These are phyloP conservation scores for Ophiorrhiza pumila DNA, from an alignment of 257 asterid genomes.

Conservation along the genomic window DNA sequence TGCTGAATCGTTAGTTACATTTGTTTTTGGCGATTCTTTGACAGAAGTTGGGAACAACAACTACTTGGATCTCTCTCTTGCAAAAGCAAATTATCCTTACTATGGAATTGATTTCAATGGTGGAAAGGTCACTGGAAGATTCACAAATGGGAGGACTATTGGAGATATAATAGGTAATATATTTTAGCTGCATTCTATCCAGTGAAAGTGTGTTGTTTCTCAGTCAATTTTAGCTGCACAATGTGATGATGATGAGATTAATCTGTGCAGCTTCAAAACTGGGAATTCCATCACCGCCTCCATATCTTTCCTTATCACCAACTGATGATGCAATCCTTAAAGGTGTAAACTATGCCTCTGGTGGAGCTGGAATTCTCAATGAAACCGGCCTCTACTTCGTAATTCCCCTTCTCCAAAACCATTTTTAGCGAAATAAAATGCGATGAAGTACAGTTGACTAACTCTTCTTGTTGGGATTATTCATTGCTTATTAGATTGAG, in stretches of 20 bases:
- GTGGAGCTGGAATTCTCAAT: slow-evolving; percentile 89
- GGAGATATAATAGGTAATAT: slow-evolving; percentile 63
- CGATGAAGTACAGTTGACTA: background rate
- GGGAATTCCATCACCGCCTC: slow-evolving; percentile 65
- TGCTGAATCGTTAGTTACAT: slow-evolving; percentile 52
- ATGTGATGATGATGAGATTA: background rate
- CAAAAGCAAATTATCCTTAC: slow-evolving; percentile 60
- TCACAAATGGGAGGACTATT: slow-evolving; percentile 82
- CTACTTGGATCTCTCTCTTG: slow-evolving; percentile 57
- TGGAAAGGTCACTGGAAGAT: slow-evolving; percentile 70
- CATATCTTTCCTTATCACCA: slow-evolving; percentile 61
- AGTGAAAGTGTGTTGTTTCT: background rate
- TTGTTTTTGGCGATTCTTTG: slow-evolving; percentile 75
- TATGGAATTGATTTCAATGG: slow-evolving; percentile 66
- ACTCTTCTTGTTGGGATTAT: background rate
- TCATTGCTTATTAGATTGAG: slow-evolving; percentile 40
- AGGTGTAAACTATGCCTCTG: slow-evolving; percentile 87
- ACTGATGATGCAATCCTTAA: slow-evolving; percentile 56
- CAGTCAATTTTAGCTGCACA: background rate
- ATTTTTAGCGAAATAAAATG: background rate
- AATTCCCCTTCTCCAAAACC: slow-evolving; percentile 8
- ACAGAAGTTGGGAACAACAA: slow-evolving; percentile 93
- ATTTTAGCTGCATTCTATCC: background rate
- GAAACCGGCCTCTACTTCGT: slow-evolving; percentile 85
- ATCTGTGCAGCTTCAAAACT: slow-evolving; percentile 55